phyloP scores from a whole-genome alignment of 2,329 filamentous ascomycete genomes.

The Pseudofabraea citricarpa region DNA sequence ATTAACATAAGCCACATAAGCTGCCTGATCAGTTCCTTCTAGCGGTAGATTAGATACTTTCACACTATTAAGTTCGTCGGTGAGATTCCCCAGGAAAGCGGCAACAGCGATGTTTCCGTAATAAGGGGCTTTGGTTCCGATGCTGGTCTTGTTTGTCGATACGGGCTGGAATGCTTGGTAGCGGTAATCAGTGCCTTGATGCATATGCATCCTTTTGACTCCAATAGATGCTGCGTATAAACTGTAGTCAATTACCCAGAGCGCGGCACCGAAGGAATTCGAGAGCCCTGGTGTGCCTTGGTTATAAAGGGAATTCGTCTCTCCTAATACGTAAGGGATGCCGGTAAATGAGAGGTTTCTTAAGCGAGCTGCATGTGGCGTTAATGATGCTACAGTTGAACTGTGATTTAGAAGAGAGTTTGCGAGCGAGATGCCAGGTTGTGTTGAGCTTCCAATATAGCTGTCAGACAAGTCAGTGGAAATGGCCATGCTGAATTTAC shows the following conservation, averaged over 20 bases:
- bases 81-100: slow-evolving; percentile 44
- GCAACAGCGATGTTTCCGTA: slow-evolving; percentile 58
- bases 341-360: slow-evolving; percentile 29
- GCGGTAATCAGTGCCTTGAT: slow-evolving; percentile 58
- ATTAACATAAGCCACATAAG: slow-evolving; percentile 50
- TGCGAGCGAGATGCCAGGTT: slow-evolving; percentile 57
- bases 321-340: slow-evolving; percentile 9
- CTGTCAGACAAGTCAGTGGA: slow-evolving; percentile 30
- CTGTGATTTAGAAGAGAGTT: slow-evolving; percentile 61
- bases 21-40: slow-evolving; percentile 34
- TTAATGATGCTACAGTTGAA: slow-evolving; percentile 42
- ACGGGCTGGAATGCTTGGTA: slow-evolving; percentile 59
- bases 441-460: slow-evolving; percentile 56
- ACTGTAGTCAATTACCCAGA: slow-evolving; percentile 61
- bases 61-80: slow-evolving; percentile 23
- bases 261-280: slow-evolving; percentile 60
- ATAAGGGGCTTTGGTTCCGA: slow-evolving; percentile 59
- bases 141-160: slow-evolving; percentile 39
- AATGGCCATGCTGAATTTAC: not conserved
- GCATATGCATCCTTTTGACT: slow-evolving; percentile 57
- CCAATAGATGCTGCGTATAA: slow-evolving; percentile 50
- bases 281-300: slow-evolving; percentile 57
- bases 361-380: slow-evolving; percentile 28
- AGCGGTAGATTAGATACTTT: slow-evolving; percentile 45
- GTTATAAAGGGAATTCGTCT: slow-evolving; percentile 59